Evolutionary conservation across 805 yeast genomes (phyloP), one percentile per base, ranked within the genome.

Genomic region (Wickerhamomyces alni): DNA sequence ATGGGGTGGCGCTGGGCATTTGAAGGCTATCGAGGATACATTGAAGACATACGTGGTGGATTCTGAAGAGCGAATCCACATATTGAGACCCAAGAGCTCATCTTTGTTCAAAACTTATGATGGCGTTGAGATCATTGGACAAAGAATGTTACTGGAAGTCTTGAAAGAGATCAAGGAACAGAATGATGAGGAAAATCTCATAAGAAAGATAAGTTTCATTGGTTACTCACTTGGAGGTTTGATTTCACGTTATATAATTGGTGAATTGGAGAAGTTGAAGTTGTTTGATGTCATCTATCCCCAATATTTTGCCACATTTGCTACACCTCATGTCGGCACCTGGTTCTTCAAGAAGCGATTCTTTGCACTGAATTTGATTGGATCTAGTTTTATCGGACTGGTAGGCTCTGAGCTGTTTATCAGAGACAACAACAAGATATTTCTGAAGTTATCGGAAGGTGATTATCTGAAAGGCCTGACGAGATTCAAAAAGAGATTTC

Each of bases 191-290:
- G 51, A 52, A 40, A 24, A 25, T 5, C 28, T 25, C 3, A 61
- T 74, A 51, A 61, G 66, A 12, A 70, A 78, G 48, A 73, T 91
- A 36, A 84, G 94, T 44, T 67, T 91, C 31, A 70, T 86, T 3
- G 96, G 98, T 0, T 91, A 89, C 58, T 86, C 96, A 0, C 64
- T 91, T 42, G 97, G 98, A 17, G 98, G 98, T 0, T 62, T 89
- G 27, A 77, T 91, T 25, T 70, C 88, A 0, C 67, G 97, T 37
- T 88, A 86, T 57, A 80, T 87, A 19, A 69, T 88, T 35, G 97
- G 97, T 2, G 68, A 82, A 34, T 65, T 79, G 46, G 73, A 58
- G 59, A 80, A 67, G 45, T 72, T 65, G 50, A 69, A 63, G 43
- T 74, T 70, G 55, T 86, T 80, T 50, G 73, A 72, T 2, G 52